phyloP scores from a whole-genome alignment of 2,329 filamentous ascomycete species.

The Stenocarpella maydis region DNA sequence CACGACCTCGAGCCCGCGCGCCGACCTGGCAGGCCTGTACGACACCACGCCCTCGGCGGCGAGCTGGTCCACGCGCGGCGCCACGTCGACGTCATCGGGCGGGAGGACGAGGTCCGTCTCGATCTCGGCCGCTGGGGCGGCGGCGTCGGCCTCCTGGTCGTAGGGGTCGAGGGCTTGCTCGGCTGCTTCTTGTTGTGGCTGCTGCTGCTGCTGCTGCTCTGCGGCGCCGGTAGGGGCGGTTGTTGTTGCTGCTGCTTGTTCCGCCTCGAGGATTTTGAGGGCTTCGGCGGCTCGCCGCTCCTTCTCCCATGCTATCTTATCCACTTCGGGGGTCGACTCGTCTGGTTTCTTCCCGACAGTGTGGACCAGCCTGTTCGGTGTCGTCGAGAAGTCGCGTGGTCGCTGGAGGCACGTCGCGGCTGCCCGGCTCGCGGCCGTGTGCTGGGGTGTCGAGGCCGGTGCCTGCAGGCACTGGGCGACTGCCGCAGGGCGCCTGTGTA shows the following conservation, averaged over 20 bases:
- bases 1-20: conserved; percentile 56
- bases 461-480: conserved; percentile 32
- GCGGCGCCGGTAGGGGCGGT: background rate
- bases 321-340: background rate
- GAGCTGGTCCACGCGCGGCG: conserved; percentile 30
- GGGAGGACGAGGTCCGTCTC: conserved; percentile 41
- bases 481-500: conserved; percentile 30
- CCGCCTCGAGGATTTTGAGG: background rate
- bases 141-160: background rate
- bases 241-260: background rate
- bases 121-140: background rate
- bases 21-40: conserved; percentile 47
- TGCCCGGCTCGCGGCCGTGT: conserved; percentile 27
- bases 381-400: conserved; percentile 34
- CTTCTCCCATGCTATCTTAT: background rate
- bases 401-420: conserved; percentile 1
- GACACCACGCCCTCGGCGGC: background rate
- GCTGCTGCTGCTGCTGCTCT: background rate
- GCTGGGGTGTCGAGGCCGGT: conserved; percentile 11
- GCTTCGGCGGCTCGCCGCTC: too few relatives aligned
- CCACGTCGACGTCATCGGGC: conserved; percentile 13
- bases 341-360: conserved; percentile 4
- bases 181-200: background rate
- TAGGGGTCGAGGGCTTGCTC: conserved; percentile 22
- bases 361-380: conserved; percentile 2